These are phyloP conservation scores for Leccinum subgranulosum DNA, from an alignment of 768 basidiomycete genomes.

Conservation along the genomic window DNA sequence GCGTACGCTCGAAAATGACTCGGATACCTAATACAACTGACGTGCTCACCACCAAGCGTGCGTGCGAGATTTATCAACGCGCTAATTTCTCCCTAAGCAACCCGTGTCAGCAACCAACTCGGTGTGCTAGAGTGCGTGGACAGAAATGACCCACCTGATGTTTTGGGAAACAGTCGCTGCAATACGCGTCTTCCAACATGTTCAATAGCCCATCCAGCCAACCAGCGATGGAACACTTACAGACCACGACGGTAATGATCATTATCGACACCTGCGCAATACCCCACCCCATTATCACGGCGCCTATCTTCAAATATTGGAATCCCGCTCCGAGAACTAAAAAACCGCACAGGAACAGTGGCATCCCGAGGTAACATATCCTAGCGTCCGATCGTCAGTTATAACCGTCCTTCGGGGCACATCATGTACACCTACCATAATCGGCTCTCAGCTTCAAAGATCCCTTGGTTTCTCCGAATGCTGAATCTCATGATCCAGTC, in stretches of 20 bases:
- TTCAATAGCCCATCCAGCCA: background rate
- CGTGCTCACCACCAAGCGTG: slow-evolving; percentile 27
- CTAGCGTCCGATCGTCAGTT: slow-evolving; percentile 9
- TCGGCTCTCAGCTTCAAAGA: slow-evolving; percentile 52
- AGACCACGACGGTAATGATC: slow-evolving; percentile 41
- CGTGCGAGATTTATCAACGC: slow-evolving; percentile 43
- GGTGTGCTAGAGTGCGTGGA: background rate
- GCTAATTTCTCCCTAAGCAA: slow-evolving; percentile 37
- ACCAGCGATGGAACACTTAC: slow-evolving; percentile 17
- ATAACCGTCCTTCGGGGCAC: background rate
- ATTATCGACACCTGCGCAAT: slow-evolving; percentile 36
- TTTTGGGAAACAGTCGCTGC: slow-evolving; percentile 36
- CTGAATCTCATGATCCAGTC: slow-evolving; percentile 44
- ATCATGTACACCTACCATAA: slow-evolving; percentile 32
- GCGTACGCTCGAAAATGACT: background rate
- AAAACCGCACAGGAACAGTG: slow-evolving; percentile 41
- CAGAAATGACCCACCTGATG: slow-evolving; percentile 20
- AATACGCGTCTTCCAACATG: slow-evolving; percentile 34
- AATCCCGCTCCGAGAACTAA: slow-evolving; percentile 39
- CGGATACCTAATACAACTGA: background rate
- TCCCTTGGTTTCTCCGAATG: slow-evolving; percentile 45
- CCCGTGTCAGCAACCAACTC: background rate
- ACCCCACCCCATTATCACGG: slow-evolving; percentile 43
- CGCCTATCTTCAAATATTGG: slow-evolving; percentile 28
- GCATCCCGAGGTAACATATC: slow-evolving; percentile 39